Conservation (phyloP, 2,329 filamentous ascomycete species). For the Colletotrichum sp. region DNA sequence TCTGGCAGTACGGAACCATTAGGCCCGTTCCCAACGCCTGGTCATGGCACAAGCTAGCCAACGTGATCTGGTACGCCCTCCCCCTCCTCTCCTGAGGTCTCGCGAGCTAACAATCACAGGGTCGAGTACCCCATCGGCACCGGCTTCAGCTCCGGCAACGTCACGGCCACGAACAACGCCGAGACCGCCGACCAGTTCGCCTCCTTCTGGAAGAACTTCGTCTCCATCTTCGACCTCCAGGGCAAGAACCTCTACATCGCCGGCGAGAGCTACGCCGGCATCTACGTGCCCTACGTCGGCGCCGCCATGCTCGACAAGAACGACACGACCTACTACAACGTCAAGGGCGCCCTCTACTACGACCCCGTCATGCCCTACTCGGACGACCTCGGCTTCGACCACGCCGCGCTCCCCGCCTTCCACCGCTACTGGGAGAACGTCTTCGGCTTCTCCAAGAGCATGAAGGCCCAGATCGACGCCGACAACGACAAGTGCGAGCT, state of each 20-base stretch:
- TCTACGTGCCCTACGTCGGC: conserved; percentile 96
- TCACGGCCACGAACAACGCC: conserved; percentile 83
- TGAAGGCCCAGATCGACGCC: conserved; percentile 55
- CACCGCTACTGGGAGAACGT: conserved; percentile 65
- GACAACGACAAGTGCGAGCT: conserved; percentile 67
- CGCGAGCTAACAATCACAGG: neutral
- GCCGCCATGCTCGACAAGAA: conserved; percentile 89
- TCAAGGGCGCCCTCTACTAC: conserved; percentile 65
- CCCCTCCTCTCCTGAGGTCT: too few relatives aligned
- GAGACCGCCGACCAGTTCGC: conserved; percentile 92
- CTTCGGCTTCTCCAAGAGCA: conserved; percentile 68
- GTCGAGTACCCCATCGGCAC: conserved; percentile 97
- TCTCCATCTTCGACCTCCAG: conserved; percentile 81
- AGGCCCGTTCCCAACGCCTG: conserved; percentile 78
- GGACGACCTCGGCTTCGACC: neutral
- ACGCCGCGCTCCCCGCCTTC: conserved; percentile 60
- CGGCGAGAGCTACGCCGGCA: conserved; percentile 95
- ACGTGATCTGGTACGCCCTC: conserved; percentile 72
- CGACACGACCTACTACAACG: conserved; percentile 70
- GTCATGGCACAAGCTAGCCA: conserved; percentile 98
- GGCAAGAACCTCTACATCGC: conserved; percentile 92
- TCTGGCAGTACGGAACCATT: conserved; percentile 74
- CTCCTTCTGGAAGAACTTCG: conserved; percentile 88
- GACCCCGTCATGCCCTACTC: conserved; percentile 41
- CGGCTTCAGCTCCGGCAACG: conserved; percentile 92